A percentile compares a stretch with the other conserved stretches of the same genome.
These are phyloP conservation scores for Anisodus acutangulus DNA, from an alignment of 257 asterid genomes.

Conservation along the genomic window DNA sequence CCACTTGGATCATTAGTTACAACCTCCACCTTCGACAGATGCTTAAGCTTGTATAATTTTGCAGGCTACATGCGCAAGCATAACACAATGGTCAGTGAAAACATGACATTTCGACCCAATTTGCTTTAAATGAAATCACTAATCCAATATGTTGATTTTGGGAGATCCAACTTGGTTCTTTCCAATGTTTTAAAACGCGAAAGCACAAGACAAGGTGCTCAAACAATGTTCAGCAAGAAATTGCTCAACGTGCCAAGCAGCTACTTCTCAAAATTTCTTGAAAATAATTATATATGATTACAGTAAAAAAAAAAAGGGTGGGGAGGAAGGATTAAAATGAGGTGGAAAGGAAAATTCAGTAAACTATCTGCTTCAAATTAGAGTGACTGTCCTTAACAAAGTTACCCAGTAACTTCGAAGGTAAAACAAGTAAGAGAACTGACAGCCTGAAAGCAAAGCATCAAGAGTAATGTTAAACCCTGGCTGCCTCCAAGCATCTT, in stretches of 20 bases:
- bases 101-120: neutral
- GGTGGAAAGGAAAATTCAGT: constrained; percentile 4
- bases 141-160: constrained; percentile 14
- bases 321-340: neutral
- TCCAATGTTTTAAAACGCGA: constrained; percentile 1
- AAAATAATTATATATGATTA: neutral
- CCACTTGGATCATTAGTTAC: constrained; percentile 94
- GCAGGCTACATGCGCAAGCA: constrained; percentile 59
- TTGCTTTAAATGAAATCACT: constrained; percentile 2
- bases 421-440: constrained; percentile 20
- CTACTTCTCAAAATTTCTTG: constrained; percentile 12
- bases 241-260: neutral
- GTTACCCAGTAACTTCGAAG: constrained; percentile 15
- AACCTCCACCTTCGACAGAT: constrained; percentile 95
- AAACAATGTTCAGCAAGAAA: constrained; percentile 26
- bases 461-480: neutral
- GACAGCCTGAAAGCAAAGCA: constrained; percentile 21
- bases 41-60: constrained; percentile 91
- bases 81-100: constrained; percentile 10
- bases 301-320: neutral
- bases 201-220: constrained; percentile 6
- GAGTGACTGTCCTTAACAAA: neutral
- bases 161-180: constrained; percentile 14
- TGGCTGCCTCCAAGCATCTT: constrained; percentile 9
- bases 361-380: neutral